Evolutionary conservation across 495 filamentous ascomycete genomes (phyloP).

Genomic region (Astrothelium macrocarpum): DNA sequence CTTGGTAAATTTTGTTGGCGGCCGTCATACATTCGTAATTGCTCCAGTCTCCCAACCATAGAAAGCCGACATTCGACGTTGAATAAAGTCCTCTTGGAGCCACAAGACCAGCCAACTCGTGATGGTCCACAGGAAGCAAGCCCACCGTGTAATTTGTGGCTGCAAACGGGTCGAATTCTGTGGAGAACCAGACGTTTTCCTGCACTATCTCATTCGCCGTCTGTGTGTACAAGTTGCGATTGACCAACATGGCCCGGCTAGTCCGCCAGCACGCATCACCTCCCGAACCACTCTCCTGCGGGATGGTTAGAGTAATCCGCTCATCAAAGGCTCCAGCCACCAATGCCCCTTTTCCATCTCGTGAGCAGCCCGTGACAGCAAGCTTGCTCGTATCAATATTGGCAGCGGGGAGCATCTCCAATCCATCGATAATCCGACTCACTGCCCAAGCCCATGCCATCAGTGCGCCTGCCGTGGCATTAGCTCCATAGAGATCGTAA

Average conservation of each 20-base stretch:
- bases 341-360: conserved; percentile 44
- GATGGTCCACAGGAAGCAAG: conserved; percentile 19
- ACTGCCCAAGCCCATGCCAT: conserved; percentile 44
- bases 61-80: conserved; percentile 13
- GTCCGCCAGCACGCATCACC: conserved; percentile 42
- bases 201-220: conserved; percentile 37
- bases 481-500: conserved; percentile 38
- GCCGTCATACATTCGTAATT: conserved; percentile 16
- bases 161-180: conserved; percentile 26
- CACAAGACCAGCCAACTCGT: conserved; percentile 18
- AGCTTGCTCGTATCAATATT: conserved; percentile 34
- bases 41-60: conserved; percentile 17
- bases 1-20: conserved; percentile 16
- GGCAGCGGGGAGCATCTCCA: conserved; percentile 32
- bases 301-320: conserved; percentile 38
- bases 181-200: conserved; percentile 42
- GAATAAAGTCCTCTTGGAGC: conserved; percentile 19
- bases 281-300: conserved; percentile 42
- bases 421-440: conserved; percentile 38
- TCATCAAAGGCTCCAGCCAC: conserved; percentile 40
- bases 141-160: conserved; percentile 20
- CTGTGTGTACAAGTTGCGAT: conserved; percentile 34
- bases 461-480: conserved; percentile 31
- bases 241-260: conserved; percentile 30
- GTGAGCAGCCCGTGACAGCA: conserved; percentile 40